Percentiles rank a stretch among this genome's conserved stretches.
Conservation (phyloP, 2,329 filamentous ascomycete species). For the Pseudocercospora fuligena region DNA sequence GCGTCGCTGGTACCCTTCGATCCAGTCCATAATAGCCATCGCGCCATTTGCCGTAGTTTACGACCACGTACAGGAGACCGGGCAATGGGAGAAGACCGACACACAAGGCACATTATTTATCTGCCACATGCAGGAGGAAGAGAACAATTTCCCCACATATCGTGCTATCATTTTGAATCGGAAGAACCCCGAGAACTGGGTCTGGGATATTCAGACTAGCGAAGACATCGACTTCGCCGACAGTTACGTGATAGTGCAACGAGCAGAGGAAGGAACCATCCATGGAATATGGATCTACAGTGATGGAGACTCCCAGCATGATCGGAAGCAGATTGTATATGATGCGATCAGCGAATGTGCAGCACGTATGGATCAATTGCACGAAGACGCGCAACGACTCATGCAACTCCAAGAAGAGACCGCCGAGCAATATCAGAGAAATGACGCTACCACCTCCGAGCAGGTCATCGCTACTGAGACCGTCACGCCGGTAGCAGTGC, state of each 20-base stretch:
- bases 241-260: conserved; percentile 65
- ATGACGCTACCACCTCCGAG: conserved; percentile 5
- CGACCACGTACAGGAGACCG: conserved; percentile 68
- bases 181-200: conserved; percentile 55
- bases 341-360: conserved; percentile 62
- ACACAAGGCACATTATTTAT: conserved; percentile 90
- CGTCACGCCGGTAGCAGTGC: conserved; percentile 44
- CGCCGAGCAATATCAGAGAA: not conserved
- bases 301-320: conserved; percentile 58
- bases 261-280: conserved; percentile 49
- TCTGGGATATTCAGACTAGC: conserved; percentile 47
- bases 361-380: conserved; percentile 39
- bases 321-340: conserved; percentile 54
- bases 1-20: conserved; percentile 75
- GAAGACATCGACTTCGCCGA: conserved; percentile 56
- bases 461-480: conserved; percentile 54
- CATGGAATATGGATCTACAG: conserved; percentile 69
- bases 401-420: conserved; percentile 39
- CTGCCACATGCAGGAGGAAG: conserved; percentile 63
- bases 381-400: conserved; percentile 2
- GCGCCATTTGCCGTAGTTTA: conserved; percentile 88
- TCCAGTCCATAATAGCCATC: conserved; percentile 75
- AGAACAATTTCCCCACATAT: conserved; percentile 45
- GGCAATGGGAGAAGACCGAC: conserved; percentile 81
- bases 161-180: conserved; percentile 54